phyloP scores from a whole-genome alignment of 176 grass and related monocot genomes.

The Urochloa ruziziensis region DNA sequence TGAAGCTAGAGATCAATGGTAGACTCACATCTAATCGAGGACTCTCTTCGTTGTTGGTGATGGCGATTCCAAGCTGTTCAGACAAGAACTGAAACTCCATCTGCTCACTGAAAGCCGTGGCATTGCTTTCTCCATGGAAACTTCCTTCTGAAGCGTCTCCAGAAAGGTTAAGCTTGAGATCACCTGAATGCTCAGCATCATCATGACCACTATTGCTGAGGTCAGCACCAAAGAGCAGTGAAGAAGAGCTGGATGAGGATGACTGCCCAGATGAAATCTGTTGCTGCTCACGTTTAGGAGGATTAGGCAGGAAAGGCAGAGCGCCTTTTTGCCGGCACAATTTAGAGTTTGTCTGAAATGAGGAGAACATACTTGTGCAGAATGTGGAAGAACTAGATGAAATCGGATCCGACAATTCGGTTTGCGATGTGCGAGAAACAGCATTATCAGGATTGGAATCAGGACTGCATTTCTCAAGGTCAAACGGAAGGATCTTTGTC shows the following conservation, averaged over 20 bases:
- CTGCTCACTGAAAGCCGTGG: slow-evolving; percentile 48
- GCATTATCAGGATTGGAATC: slow-evolving; percentile 17
- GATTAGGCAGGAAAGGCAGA: slow-evolving; percentile 71
- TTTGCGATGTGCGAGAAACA: slow-evolving; percentile 17
- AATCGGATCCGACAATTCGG: slow-evolving; percentile 18
- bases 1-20: not conserved
- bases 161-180: slow-evolving; percentile 61
- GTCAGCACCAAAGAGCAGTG: slow-evolving; percentile 31
- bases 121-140: slow-evolving; percentile 37
- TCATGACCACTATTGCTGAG: not conserved
- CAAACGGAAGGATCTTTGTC: slow-evolving; percentile 18
- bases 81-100: slow-evolving; percentile 81
- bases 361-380: slow-evolving; percentile 64
- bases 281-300: slow-evolving; percentile 40
- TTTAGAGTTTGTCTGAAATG: slow-evolving; percentile 23
- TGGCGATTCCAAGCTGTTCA: slow-evolving; percentile 73
- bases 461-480: slow-evolving; percentile 23
- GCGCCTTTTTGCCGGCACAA: slow-evolving; percentile 11
- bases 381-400: slow-evolving; percentile 71
- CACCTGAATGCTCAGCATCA: slow-evolving; percentile 42
- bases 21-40: slow-evolving; percentile 66
- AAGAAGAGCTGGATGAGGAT: slow-evolving; percentile 37
- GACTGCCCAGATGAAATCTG: slow-evolving; percentile 7
- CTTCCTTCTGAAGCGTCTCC: slow-evolving; percentile 47
- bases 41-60: slow-evolving; percentile 58